phyloP scores from a whole-genome alignment of 1,284 basidiomycete species.

The Hypsizygus ulmarius region DNA sequence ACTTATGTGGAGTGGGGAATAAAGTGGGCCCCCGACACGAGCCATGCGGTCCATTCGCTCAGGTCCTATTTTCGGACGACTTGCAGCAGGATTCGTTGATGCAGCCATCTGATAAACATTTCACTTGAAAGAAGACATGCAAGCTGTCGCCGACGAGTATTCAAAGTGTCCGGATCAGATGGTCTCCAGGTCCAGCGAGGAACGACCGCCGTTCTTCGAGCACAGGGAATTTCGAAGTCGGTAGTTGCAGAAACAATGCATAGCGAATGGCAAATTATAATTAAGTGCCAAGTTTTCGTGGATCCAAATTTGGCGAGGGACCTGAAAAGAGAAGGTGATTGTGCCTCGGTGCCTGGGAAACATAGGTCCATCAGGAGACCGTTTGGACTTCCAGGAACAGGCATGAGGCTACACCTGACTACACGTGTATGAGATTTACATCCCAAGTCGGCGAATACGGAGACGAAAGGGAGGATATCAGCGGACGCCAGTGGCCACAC shows the following conservation, averaged over 20 bases:
- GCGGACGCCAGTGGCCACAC: too few relatives aligned
- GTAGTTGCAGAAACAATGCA: background rate
- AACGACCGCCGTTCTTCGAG: background rate
- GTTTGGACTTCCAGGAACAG: conserved; percentile 8
- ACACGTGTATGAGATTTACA: conserved; percentile 4
- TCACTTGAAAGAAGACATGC: background rate
- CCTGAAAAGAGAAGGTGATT: conserved; percentile 17
- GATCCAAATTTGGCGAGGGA: background rate
- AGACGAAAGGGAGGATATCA: conserved; percentile 11
- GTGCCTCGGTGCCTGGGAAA: conserved; percentile 29
- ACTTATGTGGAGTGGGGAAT: conserved; percentile 2
- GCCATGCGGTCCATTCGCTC: background rate
- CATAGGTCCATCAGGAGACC: too few relatives aligned
- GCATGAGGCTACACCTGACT: conserved; percentile 2
- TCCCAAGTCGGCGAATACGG: conserved; percentile 3
- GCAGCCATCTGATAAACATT: background rate
- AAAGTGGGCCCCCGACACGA: background rate
- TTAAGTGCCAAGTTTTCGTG: background rate
- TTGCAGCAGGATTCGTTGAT: background rate
- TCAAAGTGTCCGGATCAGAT: conserved; percentile 14
- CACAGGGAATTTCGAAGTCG: background rate
- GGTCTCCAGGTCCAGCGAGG: conserved; percentile 10
- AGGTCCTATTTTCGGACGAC: conserved; percentile 4
- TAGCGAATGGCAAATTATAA: too few relatives aligned
- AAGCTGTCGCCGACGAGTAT: background rate